These are phyloP conservation scores for Suillus subaureus DNA, from an alignment of 768 basidiomycete genomes.

Conservation along the genomic window DNA sequence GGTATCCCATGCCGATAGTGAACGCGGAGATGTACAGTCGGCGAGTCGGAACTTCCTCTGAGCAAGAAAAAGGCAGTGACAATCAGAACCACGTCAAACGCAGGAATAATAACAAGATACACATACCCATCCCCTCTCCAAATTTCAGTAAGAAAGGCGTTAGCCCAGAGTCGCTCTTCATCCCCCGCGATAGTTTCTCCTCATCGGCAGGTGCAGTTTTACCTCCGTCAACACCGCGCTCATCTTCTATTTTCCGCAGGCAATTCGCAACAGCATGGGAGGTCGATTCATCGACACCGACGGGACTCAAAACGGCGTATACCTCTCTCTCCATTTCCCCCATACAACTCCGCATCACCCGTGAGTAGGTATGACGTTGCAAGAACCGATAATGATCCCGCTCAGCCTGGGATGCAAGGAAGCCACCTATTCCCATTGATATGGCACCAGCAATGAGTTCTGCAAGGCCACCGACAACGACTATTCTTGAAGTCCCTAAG, in stretches of 20 bases:
- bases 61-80: neutral
- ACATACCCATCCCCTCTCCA: conserved; percentile 56
- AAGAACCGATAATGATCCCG: conserved; percentile 92
- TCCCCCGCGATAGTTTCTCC: conserved; percentile 59
- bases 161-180: conserved; percentile 79
- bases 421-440: conserved; percentile 98
- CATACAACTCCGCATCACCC: conserved; percentile 84
- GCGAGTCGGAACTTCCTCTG: conserved; percentile 86
- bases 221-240: conserved; percentile 25
- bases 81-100: neutral
- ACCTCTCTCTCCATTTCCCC: conserved; percentile 98
- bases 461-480: conserved; percentile 91
- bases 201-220: conserved; percentile 41
- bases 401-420: conserved; percentile 96
- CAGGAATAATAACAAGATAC: neutral
- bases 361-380: conserved; percentile 68
- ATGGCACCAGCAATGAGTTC: conserved; percentile 97
- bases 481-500: conserved; percentile 86
- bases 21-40: conserved; percentile 90
- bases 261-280: conserved; percentile 78
- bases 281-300: conserved; percentile 85
- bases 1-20: conserved; percentile 95
- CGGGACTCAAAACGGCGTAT: conserved; percentile 78
- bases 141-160: no score
- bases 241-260: conserved; percentile 68